Evolutionary conservation across 805 yeast genomes (phyloP), one percentile per base, ranked within the genome.

Genomic region (Candida succiphila): DNA sequence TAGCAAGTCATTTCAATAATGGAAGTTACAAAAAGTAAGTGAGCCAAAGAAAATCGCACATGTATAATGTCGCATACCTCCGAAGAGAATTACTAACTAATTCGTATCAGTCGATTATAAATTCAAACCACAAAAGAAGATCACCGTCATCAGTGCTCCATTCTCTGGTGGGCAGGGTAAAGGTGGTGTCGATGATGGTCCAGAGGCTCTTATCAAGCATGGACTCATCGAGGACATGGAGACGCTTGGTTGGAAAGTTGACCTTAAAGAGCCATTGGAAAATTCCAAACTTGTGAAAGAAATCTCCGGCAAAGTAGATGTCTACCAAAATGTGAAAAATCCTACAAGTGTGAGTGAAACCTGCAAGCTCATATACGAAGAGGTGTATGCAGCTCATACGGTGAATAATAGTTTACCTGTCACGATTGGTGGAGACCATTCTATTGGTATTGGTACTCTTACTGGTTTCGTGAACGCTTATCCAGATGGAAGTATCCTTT

Each of bases 121-220:
- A 39, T 75, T 63, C 51, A 70, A 69, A 48, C 65, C 72, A 31
- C 51, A 63, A 31, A 74, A 66, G 46, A 63, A 71, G 33, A 72
- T 77, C 25, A 70, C 86, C n/a, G 63, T 89, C 34, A 73, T 92
- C 39, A 66, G 78, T 15, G 96, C 96, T 1, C 97, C 97, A 33
- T 92, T 89, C 59, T 75, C 87, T 25, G 97, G 96, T 17, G 98
- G 98, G 40, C 98, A 89, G 58, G 88, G 86, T 27, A 84, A 85
- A 51, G 71, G 77, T 17, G 98, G 98, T 42, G 96, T 89, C 26
- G 98, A 89, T 51, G 69, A 75, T 32, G 98, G 96, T 24, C 97
- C 98, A n/a, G 71, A 76, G 38, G 80, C 74, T 56, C 63, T 89
- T 43, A 56, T 87, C 30, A 69, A 79, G 40, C 71, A 74, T 34